A percentile compares a stretch with the other conserved stretches of the same genome.
These are phyloP conservation scores for Chlamydomonas sp. DNA, from an alignment of 139 green algal species.

Conservation along the genomic window DNA sequence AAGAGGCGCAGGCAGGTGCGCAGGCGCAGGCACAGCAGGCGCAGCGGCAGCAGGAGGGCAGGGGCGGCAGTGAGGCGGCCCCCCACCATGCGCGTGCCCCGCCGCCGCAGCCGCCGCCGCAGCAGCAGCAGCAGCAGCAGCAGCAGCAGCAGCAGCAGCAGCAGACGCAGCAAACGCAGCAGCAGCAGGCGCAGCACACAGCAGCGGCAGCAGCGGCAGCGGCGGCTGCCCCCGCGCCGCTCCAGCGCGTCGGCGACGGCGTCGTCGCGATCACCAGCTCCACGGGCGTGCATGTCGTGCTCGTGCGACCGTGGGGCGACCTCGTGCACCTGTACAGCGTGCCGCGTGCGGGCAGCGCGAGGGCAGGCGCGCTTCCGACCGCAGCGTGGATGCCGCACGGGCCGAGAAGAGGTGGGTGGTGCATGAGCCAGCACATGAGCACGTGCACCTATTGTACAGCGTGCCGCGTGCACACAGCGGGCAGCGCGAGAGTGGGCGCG, in stretches of 20 bases:
- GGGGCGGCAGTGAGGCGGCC: no score
- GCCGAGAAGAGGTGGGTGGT: not conserved
- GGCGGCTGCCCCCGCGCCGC: no score
- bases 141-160: slow-evolving; percentile 16
- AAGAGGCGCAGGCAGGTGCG: not conserved
- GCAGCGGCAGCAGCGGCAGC: not conserved
- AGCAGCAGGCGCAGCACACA: not conserved
- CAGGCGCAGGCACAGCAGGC: not conserved
- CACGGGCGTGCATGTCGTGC: slow-evolving; percentile 30
- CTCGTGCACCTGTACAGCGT: slow-evolving; percentile 37
- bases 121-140: not conserved
- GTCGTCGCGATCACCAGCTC: slow-evolving; percentile 26
- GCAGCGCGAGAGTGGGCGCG: no score
- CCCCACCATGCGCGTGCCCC: not conserved
- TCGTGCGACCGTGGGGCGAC: slow-evolving; percentile 30
- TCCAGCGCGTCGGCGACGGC: slow-evolving; percentile 35
- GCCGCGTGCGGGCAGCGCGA: slow-evolving; percentile 11
- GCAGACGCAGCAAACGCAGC: not conserved
- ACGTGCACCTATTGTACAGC: no score
- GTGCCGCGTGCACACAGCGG: no score
- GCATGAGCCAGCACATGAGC: no score
- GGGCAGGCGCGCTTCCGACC: not conserved
- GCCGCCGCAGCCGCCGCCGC: not conserved
- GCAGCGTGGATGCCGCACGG: slow-evolving; percentile 5
- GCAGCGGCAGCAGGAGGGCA: slow-evolving; percentile 1